These are phyloP conservation scores for Fusarium virguliforme DNA, from an alignment of 2,329 filamentous ascomycete species.

Conservation along the genomic window DNA sequence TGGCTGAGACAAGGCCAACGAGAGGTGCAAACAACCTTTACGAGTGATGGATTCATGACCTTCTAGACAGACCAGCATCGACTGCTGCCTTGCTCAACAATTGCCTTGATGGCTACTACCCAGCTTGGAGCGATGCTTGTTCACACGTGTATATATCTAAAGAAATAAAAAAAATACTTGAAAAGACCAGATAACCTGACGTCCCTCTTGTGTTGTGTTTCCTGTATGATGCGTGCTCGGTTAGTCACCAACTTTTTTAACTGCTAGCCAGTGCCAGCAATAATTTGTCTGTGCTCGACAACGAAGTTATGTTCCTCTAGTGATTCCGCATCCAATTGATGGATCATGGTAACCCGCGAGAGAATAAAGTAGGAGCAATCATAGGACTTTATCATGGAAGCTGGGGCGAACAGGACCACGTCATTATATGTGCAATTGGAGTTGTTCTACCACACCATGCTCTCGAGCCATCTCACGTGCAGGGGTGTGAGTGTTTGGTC, in stretches of 20 bases:
- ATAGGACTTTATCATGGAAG: too few species aligned
- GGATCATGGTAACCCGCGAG: too few species aligned
- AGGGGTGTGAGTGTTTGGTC: too few species aligned
- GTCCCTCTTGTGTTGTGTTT: not conserved
- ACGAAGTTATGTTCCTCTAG: too few species aligned
- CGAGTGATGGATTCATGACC: slow-evolving; percentile 48
- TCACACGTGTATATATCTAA: slow-evolving; percentile 19
- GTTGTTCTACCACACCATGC: too few species aligned
- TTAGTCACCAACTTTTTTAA: not conserved
- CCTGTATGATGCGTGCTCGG: not conserved
- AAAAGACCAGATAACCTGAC: slow-evolving; percentile 13
- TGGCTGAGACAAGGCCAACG: slow-evolving; percentile 14
- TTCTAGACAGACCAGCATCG: slow-evolving; percentile 44
- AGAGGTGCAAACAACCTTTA: slow-evolving; percentile 17
- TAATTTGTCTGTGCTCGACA: not conserved
- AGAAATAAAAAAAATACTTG: slow-evolving; percentile 13
- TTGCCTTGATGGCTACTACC: slow-evolving; percentile 21
- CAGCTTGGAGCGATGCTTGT: slow-evolving; percentile 31
- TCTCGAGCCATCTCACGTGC: too few species aligned
- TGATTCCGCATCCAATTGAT: too few species aligned
- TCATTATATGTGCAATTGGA: too few species aligned
- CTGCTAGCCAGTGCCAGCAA: not conserved
- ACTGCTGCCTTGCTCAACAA: slow-evolving; percentile 42
- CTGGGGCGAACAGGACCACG: too few species aligned
- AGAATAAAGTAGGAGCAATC: too few species aligned